These are phyloP conservation scores for Xylariaceae sp. DNA, from an alignment of 2,329 filamentous ascomycete genomes.

Conservation along the genomic window DNA sequence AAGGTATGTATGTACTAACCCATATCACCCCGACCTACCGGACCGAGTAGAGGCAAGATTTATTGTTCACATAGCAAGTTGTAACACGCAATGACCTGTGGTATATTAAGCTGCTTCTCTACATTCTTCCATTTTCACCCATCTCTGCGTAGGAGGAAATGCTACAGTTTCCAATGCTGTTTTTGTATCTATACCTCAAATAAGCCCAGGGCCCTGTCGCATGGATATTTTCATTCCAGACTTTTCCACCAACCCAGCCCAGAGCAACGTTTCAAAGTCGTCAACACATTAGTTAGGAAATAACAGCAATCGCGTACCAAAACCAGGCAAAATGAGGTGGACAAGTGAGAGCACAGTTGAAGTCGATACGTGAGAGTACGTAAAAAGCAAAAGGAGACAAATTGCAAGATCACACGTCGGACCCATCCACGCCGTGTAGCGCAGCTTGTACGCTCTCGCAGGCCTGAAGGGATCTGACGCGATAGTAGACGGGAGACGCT, in stretches of 20 bases:
- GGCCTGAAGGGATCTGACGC: conserved; percentile 2
- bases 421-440: conserved; percentile 13
- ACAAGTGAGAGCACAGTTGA: neutral
- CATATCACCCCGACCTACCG: too few relatives aligned
- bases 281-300: neutral
- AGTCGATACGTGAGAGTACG: neutral
- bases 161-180: neutral
- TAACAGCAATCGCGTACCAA: neutral
- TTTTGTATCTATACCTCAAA: neutral
- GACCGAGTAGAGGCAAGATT: too few relatives aligned
- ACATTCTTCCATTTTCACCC: neutral
- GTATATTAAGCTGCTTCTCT: neutral
- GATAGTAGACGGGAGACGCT: conserved; percentile 13
- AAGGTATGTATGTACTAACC: too few relatives aligned
- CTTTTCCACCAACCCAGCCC: neutral
- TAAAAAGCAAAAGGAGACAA: neutral
- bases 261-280: neutral
- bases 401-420: conserved; percentile 1
- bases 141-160: neutral
- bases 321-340: neutral
- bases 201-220: neutral
- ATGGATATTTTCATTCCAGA: neutral
- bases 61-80: neutral
- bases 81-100: neutral
- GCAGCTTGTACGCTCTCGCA: neutral